Percentiles rank a stretch among this genome's conserved stretches.
These are phyloP conservation scores for Termitomyces eurrhizus DNA, from an alignment of 768 basidiomycete species.

Conservation along the genomic window DNA sequence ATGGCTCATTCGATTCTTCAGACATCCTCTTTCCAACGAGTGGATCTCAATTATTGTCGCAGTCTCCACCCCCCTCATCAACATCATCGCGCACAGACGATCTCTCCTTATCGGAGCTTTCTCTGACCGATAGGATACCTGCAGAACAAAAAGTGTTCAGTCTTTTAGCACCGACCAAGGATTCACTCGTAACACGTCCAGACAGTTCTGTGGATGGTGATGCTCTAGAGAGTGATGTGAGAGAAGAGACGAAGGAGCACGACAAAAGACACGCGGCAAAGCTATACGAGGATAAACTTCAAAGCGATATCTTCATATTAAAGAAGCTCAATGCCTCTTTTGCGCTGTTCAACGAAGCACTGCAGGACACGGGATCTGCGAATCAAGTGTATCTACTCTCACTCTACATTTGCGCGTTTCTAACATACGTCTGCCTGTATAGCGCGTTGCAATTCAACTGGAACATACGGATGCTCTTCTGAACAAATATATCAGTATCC, in stretches of 20 bases:
- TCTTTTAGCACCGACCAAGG: slow-evolving; percentile 13
- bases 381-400: slow-evolving; percentile 52
- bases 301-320: slow-evolving; percentile 68
- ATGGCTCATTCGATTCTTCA: slow-evolving; percentile 13
- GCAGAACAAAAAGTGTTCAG: slow-evolving; percentile 13
- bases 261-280: slow-evolving; percentile 14
- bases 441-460: slow-evolving; percentile 67
- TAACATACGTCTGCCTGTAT: background rate
- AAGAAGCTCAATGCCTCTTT: slow-evolving; percentile 72
- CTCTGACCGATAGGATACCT: slow-evolving; percentile 25
- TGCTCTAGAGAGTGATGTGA: slow-evolving; percentile 2
- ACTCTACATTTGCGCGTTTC: background rate
- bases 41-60: slow-evolving; percentile 27
- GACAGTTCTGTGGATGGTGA: slow-evolving; percentile 1
- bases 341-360: slow-evolving; percentile 61
- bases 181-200: slow-evolving; percentile 11
- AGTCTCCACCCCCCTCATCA: slow-evolving; percentile 24
- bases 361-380: slow-evolving; percentile 59
- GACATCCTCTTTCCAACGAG: slow-evolving; percentile 14
- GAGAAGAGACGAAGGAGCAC: slow-evolving; percentile 14
- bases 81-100: slow-evolving; percentile 26
- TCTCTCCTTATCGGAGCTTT: slow-evolving; percentile 35
- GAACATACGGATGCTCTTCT: slow-evolving; percentile 70
- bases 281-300: slow-evolving; percentile 64
- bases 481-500: slow-evolving; percentile 68